Evolutionary conservation across 768 basidiomycete species (phyloP), one percentile per base, ranked within the genome.

Genomic region (Lyophyllum atratum): DNA sequence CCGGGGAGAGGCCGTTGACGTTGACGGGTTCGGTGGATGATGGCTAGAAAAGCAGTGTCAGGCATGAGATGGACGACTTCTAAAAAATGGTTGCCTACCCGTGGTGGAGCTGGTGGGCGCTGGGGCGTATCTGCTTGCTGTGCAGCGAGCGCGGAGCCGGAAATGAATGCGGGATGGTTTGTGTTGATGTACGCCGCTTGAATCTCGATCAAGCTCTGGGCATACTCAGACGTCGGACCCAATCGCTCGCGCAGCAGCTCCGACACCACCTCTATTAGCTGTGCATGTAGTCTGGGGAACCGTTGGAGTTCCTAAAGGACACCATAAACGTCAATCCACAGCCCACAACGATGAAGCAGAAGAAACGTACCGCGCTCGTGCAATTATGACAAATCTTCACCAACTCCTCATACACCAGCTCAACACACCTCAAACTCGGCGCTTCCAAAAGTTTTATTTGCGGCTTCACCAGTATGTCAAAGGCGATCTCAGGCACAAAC

Each of bases 331-430:
- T 39, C 9, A 39, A 39, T 6, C 11, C 11, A 43, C 2, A 43
- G 40, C 43, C 3, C 49, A 45, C 24, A 37, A 14, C 31, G 22
- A 17, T 34, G n/a, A 24, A 74, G 85, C 68, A 67, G 34, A 37
- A 25, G 34, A 9, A 26, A 15, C 57, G 1, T 39, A 95, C 95
- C 49, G 83, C 70, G 70, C 91, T 91, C 3, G 96, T 97, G 74
- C 96, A 98, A 68, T 96, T 98, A 70, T 99, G 97, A 72, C 97
- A 98, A 45, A 99, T 95, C 80, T 98, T 98, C 62, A 99, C 98
- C 52, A 99, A 77, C 72, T 99, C 97, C 72, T 99, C 97, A 70
- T 99, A 99, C 8, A 99, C 97, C 64, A 99, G 75, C 71, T 98
- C 97, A 19, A 98, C 97, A 64, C 97, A 99, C 42, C 97, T 82